A percentile compares a stretch with the other conserved stretches of the same genome.
These are phyloP conservation scores for Echinochloa phyllopogon DNA, from an alignment of 176 grass and related monocot species.

Conservation along the genomic window DNA sequence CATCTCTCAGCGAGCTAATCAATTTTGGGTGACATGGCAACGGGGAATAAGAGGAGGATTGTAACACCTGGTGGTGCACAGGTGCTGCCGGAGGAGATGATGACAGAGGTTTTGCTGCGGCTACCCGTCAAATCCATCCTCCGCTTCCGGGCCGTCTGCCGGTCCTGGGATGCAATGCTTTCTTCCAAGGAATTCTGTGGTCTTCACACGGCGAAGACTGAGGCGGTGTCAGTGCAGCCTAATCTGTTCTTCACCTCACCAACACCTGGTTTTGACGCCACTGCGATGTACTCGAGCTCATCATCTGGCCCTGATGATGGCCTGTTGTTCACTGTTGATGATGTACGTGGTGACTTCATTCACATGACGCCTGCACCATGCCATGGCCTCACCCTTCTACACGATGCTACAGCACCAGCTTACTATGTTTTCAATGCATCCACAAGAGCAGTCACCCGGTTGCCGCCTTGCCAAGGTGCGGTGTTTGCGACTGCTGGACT, in stretches of 20 bases:
- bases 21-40: neutral
- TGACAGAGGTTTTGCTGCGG: constrained; percentile 28
- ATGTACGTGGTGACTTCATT: neutral
- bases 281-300: neutral
- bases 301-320: neutral
- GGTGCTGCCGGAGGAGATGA: neutral
- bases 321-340: constrained; percentile 14
- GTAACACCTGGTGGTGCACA: neutral
- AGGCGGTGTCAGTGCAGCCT: neutral
- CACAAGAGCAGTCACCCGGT: neutral
- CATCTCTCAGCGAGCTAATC: neutral
- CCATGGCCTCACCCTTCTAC: constrained; percentile 37
- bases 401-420: neutral
- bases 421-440: constrained; percentile 25
- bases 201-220: neutral
- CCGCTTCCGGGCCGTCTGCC: constrained; percentile 5
- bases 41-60: constrained; percentile 7
- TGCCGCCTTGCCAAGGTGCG: neutral
- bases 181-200: constrained; percentile 13
- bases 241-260: neutral
- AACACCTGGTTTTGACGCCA: neutral
- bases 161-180: constrained; percentile 22
- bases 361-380: neutral
- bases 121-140: constrained; percentile 31
- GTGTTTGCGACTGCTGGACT: neutral